Evolutionary conservation across 305 asterid genomes (phyloP), one percentile per base, ranked within the genome.

Genomic region (Fraxinus latifolia): DNA sequence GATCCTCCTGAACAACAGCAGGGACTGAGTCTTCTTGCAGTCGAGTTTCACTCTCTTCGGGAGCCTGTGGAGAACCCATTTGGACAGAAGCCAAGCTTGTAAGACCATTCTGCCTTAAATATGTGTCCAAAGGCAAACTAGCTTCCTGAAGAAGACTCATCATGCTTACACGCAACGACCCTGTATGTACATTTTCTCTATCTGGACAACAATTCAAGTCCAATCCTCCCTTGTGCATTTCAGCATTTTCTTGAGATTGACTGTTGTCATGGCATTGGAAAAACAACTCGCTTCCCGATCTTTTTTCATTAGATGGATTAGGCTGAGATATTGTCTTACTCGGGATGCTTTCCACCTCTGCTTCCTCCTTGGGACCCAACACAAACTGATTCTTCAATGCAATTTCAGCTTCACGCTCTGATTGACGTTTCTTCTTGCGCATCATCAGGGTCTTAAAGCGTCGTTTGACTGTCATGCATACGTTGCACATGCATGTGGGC

Each of bases 361-460:
- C 85, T 83, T 93, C 98, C 79, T 91, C 97, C 88, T 90, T 91
- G 17, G 90, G 87, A 84, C 84, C 88, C 78, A 86, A 84, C 29
- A 85, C 68, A 76, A 86, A 77, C 71, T 87, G 92, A 84, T 81
- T 89, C 91, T 90, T 90, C 76, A 89, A 93, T 3, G 92, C 94
- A 68, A 91, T 89, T 87, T 94, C 98, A 1, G 97, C 97, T 81
- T 95, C 99, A 53, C 95, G 97, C 76, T 95, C 98, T 5, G 95
- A 91, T 82, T 95, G 99, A 4, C 98, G 97, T 82, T 96, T 93
- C 91, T 94, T 92, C 83, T 94, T 95, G 77, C 99, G 93, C 99
- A 96, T 94, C 98, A 94, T 96, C 80, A 96, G 86, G 50, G 99
- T 96, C 85, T 94, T 96, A 81, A 96, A 96, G 23, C 99, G 96